Evolutionary conservation across 1,139 yeast genomes (phyloP).

Genomic region (Zhuliangozyma parablackwelliae): DNA sequence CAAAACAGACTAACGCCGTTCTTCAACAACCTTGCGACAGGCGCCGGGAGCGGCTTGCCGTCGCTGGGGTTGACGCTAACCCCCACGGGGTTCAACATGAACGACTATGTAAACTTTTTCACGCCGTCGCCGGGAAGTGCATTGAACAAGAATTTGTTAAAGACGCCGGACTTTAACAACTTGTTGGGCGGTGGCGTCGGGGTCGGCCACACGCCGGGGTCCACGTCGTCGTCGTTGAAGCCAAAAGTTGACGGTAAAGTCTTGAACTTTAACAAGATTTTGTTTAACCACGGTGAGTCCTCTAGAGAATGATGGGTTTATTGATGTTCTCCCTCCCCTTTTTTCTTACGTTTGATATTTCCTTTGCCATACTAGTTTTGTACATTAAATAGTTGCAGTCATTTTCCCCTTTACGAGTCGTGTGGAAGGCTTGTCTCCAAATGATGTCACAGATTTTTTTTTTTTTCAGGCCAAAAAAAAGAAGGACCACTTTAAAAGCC

Average conservation of each 20-base stretch:
- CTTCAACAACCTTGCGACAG: slow-evolving; percentile 20
- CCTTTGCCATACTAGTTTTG: no score
- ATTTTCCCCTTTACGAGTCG: no score
- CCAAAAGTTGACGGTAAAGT: slow-evolving; percentile 38
- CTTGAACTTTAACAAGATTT: slow-evolving; percentile 41
- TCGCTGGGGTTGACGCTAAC: slow-evolving; percentile 45
- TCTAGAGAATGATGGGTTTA: neutral
- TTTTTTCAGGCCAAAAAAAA: neutral
- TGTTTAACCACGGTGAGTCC: slow-evolving; percentile 15
- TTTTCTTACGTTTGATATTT: neutral
- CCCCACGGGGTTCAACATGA: slow-evolving; percentile 77
- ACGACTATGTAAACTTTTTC: slow-evolving; percentile 73
- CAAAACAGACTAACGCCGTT: slow-evolving; percentile 44
- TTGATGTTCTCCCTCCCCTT: neutral
- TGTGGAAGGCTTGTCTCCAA: no score
- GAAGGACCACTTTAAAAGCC: neutral
- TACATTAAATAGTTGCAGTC: no score
- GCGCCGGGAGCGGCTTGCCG: slow-evolving; percentile 28
- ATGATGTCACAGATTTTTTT: no score
- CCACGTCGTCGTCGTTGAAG: slow-evolving; percentile 6
- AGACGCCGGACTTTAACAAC: slow-evolving; percentile 42
- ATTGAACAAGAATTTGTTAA: slow-evolving; percentile 27
- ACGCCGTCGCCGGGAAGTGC: slow-evolving; percentile 65
- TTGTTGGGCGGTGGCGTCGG: slow-evolving; percentile 15
- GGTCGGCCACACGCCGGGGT: slow-evolving; percentile 8